A percentile compares a stretch with the other conserved stretches of the same genome.
Conservation (phyloP, 208 protist species). For the Herpetomonas samuelpessoai region DNA sequence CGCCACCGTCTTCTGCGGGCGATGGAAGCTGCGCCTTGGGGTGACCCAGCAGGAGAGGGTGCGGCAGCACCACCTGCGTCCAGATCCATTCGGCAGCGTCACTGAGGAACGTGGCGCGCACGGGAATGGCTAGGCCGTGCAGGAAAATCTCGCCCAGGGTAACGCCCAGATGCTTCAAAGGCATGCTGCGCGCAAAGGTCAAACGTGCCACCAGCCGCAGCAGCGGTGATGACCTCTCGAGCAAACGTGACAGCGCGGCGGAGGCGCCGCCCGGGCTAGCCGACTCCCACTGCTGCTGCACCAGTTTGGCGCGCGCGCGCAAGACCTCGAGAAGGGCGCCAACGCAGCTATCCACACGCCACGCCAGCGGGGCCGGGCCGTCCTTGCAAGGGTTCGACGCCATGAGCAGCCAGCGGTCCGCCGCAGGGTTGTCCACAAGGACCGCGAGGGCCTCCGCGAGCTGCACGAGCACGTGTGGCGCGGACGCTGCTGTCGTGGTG, state of each 20-base stretch:
- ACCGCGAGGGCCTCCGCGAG: slow-evolving; percentile 21
- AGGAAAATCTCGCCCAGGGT: slow-evolving; percentile 38
- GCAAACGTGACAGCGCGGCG: slow-evolving; percentile 13
- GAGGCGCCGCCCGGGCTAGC: not conserved
- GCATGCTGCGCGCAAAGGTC: slow-evolving; percentile 18
- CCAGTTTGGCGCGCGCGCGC: slow-evolving; percentile 6
- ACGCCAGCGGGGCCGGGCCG: slow-evolving; percentile 18
- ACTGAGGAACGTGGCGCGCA: slow-evolving; percentile 15
- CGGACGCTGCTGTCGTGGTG: not conserved
- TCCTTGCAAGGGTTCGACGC: not conserved
- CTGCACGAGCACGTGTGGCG: slow-evolving; percentile 7
- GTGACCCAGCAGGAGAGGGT: slow-evolving; percentile 16
- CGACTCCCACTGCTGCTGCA: slow-evolving; percentile 18
- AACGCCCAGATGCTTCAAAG: slow-evolving; percentile 28
- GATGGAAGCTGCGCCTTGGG: not conserved
- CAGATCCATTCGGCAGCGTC: slow-evolving; percentile 58
- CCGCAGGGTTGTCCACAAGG: slow-evolving; percentile 12
- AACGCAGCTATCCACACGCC: slow-evolving; percentile 8
- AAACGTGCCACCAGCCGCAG: slow-evolving; percentile 22
- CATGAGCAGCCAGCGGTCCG: slow-evolving; percentile 26
- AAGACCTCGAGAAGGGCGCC: slow-evolving; percentile 16
- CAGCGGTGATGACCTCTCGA: slow-evolving; percentile 21
- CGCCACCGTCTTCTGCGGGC: not conserved
- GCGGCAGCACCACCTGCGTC: slow-evolving; percentile 33
- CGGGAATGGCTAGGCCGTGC: slow-evolving; percentile 16